phyloP scores from a whole-genome alignment of 2,329 filamentous ascomycete species.

The Mycogone perniciosa region DNA sequence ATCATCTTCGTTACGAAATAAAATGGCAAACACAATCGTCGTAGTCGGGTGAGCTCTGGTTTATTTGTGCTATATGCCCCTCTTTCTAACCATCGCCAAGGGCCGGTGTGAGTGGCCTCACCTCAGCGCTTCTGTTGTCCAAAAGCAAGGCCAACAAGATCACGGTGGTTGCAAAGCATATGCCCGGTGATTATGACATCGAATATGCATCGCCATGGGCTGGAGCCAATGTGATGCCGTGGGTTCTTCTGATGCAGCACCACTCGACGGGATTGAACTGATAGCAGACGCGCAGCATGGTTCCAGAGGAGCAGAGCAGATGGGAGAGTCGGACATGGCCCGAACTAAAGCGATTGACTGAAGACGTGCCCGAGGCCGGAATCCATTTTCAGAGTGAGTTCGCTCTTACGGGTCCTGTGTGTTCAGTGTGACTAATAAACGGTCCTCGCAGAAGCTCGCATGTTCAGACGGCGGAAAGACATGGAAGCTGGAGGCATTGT shows the following conservation, averaged over 20 bases:
- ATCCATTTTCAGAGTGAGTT: constrained; percentile 66
- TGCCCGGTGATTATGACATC: constrained; percentile 89
- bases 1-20: background rate
- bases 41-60: constrained; percentile 27
- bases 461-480: constrained; percentile 58
- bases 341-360: constrained; percentile 52
- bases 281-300: constrained; percentile 33
- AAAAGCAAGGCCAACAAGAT: constrained; percentile 42
- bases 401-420: no score
- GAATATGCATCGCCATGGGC: constrained; percentile 90
- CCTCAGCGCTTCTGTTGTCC: constrained; percentile 43
- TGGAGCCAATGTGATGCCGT: constrained; percentile 74
- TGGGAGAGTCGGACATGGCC: constrained; percentile 63
- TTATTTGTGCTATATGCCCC: background rate
- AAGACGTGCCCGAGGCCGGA: constrained; percentile 67
- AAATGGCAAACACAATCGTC: constrained; percentile 27
- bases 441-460: constrained; percentile 34
- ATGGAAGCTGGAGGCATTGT: constrained; percentile 33
- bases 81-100: constrained; percentile 16
- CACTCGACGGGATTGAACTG: background rate
- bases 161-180: constrained; percentile 76
- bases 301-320: constrained; percentile 33
- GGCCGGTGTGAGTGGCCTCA: constrained; percentile 47
- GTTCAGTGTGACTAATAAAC: background rate
- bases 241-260: constrained; percentile 24